These are phyloP conservation scores for Symbiodinium pilosum DNA, from an alignment of 73 alveolate species.

Conservation along the genomic window DNA sequence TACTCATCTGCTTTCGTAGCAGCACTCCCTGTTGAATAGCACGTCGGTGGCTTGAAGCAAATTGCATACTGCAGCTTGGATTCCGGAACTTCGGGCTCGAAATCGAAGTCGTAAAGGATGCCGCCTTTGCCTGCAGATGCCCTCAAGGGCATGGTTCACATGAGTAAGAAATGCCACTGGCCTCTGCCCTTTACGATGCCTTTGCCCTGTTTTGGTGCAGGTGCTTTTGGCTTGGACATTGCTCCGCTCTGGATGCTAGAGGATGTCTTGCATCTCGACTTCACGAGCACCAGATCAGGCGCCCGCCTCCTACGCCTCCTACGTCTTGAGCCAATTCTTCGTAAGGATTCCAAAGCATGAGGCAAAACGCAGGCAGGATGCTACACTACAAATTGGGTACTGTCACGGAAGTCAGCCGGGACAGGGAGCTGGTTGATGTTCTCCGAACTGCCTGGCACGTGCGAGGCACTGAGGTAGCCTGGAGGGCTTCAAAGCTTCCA, in stretches of 20 bases:
- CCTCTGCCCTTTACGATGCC: conserved; percentile 21
- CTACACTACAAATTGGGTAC: too few relatives aligned
- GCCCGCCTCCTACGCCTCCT: background rate
- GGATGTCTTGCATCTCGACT: background rate
- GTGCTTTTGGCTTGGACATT: background rate
- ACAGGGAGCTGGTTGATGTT: background rate
- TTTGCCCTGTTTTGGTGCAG: background rate
- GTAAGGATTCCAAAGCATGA: background rate
- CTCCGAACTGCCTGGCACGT: background rate
- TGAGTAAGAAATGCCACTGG: background rate
- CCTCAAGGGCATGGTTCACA: background rate
- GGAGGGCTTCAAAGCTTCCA: too few relatives aligned
- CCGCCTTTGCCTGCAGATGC: background rate
- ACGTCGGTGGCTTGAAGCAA: too few relatives aligned
- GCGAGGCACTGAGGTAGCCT: too few relatives aligned
- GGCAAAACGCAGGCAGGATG: background rate
- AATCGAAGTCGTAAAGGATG: conserved; percentile 22
- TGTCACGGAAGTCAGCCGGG: background rate
- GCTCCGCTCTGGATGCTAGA: background rate
- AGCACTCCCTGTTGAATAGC: background rate
- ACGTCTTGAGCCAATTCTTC: background rate
- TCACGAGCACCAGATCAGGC: background rate
- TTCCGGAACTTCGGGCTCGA: conserved; percentile 38
- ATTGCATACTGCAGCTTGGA: too few relatives aligned
- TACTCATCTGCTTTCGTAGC: background rate